phyloP scores from a whole-genome alignment of 2,329 filamentous ascomycete species.

The Stachybotrys chartarum region DNA sequence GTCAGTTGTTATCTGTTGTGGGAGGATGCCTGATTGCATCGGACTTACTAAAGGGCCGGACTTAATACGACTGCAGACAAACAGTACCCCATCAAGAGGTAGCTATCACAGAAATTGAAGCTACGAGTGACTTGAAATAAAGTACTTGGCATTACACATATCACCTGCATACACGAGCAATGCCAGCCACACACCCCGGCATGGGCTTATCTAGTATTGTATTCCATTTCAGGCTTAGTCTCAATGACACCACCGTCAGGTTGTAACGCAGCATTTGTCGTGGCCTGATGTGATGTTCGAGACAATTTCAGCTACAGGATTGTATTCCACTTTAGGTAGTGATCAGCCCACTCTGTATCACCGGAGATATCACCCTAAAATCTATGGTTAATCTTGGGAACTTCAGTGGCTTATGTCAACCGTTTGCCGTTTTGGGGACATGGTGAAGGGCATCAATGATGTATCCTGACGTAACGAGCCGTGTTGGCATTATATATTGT shows the following conservation, averaged over 20 bases:
- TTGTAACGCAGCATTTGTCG: not conserved
- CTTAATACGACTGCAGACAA: not conserved
- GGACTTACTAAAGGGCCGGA: too few relatives aligned
- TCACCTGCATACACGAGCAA: not conserved
- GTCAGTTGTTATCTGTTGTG: not conserved
- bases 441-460: not conserved
- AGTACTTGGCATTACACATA: not conserved
- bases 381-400: not conserved
- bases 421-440: not conserved
- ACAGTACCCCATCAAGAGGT: not conserved
- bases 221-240: not conserved
- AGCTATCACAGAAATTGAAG: not conserved
- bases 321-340: not conserved
- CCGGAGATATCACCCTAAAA: not conserved
- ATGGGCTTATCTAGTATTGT: not conserved
- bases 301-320: not conserved
- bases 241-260: not conserved
- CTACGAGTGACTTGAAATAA: not conserved
- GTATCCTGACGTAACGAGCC: not conserved
- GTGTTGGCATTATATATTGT: not conserved
- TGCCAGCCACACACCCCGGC: too few relatives aligned
- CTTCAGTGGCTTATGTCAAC: not conserved
- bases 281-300: not conserved
- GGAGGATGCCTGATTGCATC: not conserved
- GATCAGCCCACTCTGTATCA: not conserved